These are phyloP conservation scores for Kodamaea derodonti DNA, from an alignment of 1,139 yeast species.

Conservation along the genomic window DNA sequence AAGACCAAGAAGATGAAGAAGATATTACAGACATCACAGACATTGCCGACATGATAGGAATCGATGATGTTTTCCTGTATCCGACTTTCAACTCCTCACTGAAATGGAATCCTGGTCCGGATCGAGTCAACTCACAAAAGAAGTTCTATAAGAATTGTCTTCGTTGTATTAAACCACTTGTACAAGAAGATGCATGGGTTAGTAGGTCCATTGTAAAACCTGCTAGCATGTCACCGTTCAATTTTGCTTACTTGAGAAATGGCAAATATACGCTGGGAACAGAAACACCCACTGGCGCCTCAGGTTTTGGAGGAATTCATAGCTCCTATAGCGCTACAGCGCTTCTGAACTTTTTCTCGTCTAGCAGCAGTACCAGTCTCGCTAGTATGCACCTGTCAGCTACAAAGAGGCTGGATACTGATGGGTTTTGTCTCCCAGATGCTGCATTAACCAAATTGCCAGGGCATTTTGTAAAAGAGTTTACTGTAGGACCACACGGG, in stretches of 20 bases:
- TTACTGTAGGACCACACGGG: constrained; percentile 39
- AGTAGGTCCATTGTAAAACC: constrained; percentile 47
- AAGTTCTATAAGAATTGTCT: constrained; percentile 51
- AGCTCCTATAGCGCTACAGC: constrained; percentile 1
- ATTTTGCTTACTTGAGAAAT: constrained; percentile 21
- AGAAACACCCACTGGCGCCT: constrained; percentile 4
- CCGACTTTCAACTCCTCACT: neutral
- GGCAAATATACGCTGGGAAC: constrained; percentile 14
- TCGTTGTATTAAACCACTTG: constrained; percentile 54
- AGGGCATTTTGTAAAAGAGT: constrained; percentile 39
- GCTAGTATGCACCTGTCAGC: constrained; percentile 15
- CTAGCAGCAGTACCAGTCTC: constrained; percentile 17
- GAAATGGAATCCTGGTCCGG: constrained; percentile 48
- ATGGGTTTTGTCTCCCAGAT: constrained; percentile 16
- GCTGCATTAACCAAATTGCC: constrained; percentile 30
- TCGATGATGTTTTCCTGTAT: neutral
- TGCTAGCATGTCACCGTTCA: constrained; percentile 30
- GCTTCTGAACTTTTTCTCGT: constrained; percentile 8
- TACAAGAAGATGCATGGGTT: constrained; percentile 53
- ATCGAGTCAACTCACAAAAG: constrained; percentile 36
- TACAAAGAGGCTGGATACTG: constrained; percentile 4
- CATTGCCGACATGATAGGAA: neutral
- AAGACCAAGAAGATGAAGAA: neutral
- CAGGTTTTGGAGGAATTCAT: constrained; percentile 1
- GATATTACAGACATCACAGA: neutral